These are phyloP conservation scores for Alternaria burnsii DNA, from an alignment of 2,329 filamentous ascomycete genomes.

Conservation along the genomic window DNA sequence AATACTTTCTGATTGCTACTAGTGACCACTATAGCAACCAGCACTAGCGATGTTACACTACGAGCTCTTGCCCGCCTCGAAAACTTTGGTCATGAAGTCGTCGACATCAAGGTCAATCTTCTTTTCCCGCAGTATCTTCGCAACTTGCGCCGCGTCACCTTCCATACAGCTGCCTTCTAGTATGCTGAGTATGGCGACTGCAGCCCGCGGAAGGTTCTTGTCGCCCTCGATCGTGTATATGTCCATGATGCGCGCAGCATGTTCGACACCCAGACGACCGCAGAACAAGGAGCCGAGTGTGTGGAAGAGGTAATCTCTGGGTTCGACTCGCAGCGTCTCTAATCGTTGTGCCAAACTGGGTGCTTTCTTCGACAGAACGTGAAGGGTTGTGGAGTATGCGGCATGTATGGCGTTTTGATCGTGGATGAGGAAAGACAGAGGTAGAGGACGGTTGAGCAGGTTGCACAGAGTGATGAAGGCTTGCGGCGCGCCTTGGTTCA, in stretches of 20 bases:
- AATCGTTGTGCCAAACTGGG: constrained; percentile 70
- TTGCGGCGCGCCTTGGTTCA: constrained; percentile 72
- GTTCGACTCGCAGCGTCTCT: constrained; percentile 53
- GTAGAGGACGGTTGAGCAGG: constrained; percentile 76
- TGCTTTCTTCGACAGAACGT: constrained; percentile 71
- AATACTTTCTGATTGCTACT: constrained; percentile 1
- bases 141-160: constrained; percentile 46
- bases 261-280: constrained; percentile 70
- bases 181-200: constrained; percentile 69
- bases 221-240: constrained; percentile 86
- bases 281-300: constrained; percentile 71
- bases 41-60: not conserved
- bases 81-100: constrained; percentile 46
- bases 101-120: constrained; percentile 32
- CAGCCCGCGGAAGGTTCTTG: constrained; percentile 72
- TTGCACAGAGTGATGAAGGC: constrained; percentile 79
- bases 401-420: constrained; percentile 74
- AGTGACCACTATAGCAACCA: not conserved
- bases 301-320: constrained; percentile 63
- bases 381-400: constrained; percentile 73
- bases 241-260: constrained; percentile 79
- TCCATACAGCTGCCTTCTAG: constrained; percentile 57
- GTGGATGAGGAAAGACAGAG: constrained; percentile 76
- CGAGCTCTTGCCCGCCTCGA: constrained; percentile 45
- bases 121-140: constrained; percentile 25